These are phyloP conservation scores for Metschnikowia similis DNA, from an alignment of 805 yeast genomes.

Conservation along the genomic window DNA sequence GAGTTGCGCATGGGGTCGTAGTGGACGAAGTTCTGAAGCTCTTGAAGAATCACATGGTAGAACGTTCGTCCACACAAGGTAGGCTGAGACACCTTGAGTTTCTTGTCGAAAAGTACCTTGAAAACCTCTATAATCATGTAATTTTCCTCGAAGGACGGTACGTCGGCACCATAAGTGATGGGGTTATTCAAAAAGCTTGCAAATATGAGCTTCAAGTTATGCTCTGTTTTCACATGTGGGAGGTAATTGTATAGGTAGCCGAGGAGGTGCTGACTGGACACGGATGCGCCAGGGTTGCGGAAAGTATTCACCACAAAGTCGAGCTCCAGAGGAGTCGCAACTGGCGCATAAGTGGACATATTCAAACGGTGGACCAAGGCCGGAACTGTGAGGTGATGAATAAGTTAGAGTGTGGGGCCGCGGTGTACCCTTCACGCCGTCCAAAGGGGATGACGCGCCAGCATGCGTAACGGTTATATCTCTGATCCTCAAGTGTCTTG, in stretches of 20 bases:
- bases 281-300: constrained; percentile 33
- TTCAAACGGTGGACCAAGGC: neutral
- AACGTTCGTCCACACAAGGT: constrained; percentile 42
- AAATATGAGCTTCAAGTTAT: constrained; percentile 43
- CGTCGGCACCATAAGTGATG: constrained; percentile 19
- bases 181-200: constrained; percentile 44
- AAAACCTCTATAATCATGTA: constrained; percentile 46
- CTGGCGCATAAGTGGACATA: neutral
- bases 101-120: constrained; percentile 42
- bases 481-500: neutral
- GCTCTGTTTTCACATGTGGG: constrained; percentile 46
- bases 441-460: neutral
- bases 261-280: constrained; percentile 29
- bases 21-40: constrained; percentile 27
- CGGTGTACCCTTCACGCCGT: neutral
- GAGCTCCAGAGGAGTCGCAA: constrained; percentile 35
- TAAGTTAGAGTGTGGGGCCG: neutral
- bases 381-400: neutral
- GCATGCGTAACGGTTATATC: too few relatives aligned
- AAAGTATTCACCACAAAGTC: constrained; percentile 46
- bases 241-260: constrained; percentile 50
- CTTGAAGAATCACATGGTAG: constrained; percentile 35
- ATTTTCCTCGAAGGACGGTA: constrained; percentile 25
- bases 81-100: constrained; percentile 46
- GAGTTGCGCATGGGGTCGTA: constrained; percentile 27